Evolutionary conservation across 257 asterid genomes (phyloP).

Genomic region (Mitragyna speciosa): DNA sequence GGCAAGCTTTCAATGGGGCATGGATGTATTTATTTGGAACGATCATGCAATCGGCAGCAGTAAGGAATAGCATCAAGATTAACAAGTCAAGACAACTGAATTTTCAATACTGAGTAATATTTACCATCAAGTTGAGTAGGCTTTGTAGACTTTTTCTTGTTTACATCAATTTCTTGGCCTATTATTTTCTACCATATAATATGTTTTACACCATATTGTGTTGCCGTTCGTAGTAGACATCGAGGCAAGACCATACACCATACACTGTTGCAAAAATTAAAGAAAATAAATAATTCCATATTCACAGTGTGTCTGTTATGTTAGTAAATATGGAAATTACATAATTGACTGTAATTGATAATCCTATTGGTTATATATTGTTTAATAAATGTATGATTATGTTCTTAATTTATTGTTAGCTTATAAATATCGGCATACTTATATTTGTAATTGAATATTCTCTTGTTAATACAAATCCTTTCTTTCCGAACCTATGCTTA

Average conservation of each 20-base stretch:
- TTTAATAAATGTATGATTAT: too few species aligned
- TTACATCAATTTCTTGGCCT: neutral
- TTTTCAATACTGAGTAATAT: neutral
- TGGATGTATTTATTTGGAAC: neutral
- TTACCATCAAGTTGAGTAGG: too few species aligned
- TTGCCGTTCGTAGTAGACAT: neutral
- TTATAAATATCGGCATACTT: too few species aligned
- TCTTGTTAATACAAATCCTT: too few species aligned
- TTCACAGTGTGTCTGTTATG: neutral
- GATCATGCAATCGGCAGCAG: neutral
- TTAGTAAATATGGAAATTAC: too few species aligned
- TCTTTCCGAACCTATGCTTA: too few species aligned
- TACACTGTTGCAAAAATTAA: too few species aligned
- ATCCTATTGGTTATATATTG: too few species aligned
- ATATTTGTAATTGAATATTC: too few species aligned
- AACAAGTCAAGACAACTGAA: neutral
- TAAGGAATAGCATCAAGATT: neutral
- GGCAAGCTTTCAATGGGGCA: too few species aligned
- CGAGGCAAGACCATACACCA: neutral
- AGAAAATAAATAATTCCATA: neutral
- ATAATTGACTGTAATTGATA: too few species aligned
- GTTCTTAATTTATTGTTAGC: too few species aligned
- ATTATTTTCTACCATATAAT: neutral
- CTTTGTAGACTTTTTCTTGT: neutral
- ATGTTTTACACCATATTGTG: neutral